Evolutionary conservation across 2,329 filamentous ascomycete species (phyloP), one percentile per base, ranked within the genome.

Genomic region (Fusarium begoniae): DNA sequence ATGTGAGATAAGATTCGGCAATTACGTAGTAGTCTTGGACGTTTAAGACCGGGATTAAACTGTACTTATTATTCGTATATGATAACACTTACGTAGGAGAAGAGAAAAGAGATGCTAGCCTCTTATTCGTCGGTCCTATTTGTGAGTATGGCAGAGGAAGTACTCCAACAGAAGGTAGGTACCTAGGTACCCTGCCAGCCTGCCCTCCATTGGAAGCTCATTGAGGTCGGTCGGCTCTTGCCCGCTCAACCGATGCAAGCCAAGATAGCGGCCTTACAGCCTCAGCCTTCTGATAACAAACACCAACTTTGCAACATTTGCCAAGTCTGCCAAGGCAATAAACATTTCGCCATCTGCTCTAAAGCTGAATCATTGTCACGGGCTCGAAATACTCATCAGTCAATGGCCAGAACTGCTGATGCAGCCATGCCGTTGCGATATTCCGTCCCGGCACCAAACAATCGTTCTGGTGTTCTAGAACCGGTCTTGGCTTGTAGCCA

Each of bases 311-410:
- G 26, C 44, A 22, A 26, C 22, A 4, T 2, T 55, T 30, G 71
- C 65, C 66, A 63, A 72, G 50, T 50, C 41, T 24, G 60, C 75
- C 71, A 77, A 77, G 73, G 12, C n/a, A 13, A 17, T 44, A 30
- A 32, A 35, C 35, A 61, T 60, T 50, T 77, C 69, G 66, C 38
- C 75, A 72, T 75, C 50, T 58, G 32, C 70, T 50, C 66, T 48
- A 77, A 65, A 63, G 58, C 68, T 63, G 63, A 58, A 53, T 69
- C 60, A 72, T 68, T 58, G 22, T 54, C 45, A 61, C 18, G 18
- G 20, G 41, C 63, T 30, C 53, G 38, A 38, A 53, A n/a, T 50
- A 17, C 45, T 64, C 43, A 44, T 55, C 56, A 47, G 13, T 66
- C 15, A 14, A 59, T 37, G 32, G 44, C 66, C 54, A 40, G 47